Base-by-base conservation (phyloP, 805 yeast species). In the Wickerhamiella brachini region DNA sequence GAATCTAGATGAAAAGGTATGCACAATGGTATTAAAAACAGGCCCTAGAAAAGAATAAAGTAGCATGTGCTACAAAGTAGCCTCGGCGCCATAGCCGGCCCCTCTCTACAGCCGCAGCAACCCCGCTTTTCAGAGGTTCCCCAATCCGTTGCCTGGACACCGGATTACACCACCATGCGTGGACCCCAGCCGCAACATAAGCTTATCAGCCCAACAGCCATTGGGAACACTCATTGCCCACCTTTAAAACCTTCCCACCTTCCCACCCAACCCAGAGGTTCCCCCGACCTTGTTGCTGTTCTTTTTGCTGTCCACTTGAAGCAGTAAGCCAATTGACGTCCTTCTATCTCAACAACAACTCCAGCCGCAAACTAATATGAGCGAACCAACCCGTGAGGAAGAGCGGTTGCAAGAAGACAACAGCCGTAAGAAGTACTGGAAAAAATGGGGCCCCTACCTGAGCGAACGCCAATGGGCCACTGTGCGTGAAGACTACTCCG, bases 391-490 rank as follows among this genome's bases (percentile, higher is more conserved):
- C 20, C 48, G 48, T 8, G 72, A 75, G 61, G 77, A 72, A 55
- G 56, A 56, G 48, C 66, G 78, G 13, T 64, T 75, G n/a, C 48
- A 53, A 9, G 70, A 74, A 51, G 76, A 75, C 55, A 62, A 59
- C 26, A 57, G 63, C 13, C 66, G 63, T 31, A 47, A 49, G 37
- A 51, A 79, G 65, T 82, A 83, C 65, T 85, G 93, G 87, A 77
- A 81, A 59, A 74, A 84, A 54, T 88, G 95, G 95, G 97, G 97
- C 7, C 88, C 95, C 3, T 88, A 86, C 62, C 73, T 87, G 47
- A 79, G 87, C 48, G 96, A 89, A 66, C 75, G 96, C 49, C 86
- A 85, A 57, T 85, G 95, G 95, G 72, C 72, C 20, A 68, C 72
- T 2, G 72, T 68, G 8, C 71, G 96, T 54, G 96, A 88, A 67